These are phyloP conservation scores for Rhodofomes roseus DNA, from an alignment of 1,284 basidiomycete species.

Conservation along the genomic window DNA sequence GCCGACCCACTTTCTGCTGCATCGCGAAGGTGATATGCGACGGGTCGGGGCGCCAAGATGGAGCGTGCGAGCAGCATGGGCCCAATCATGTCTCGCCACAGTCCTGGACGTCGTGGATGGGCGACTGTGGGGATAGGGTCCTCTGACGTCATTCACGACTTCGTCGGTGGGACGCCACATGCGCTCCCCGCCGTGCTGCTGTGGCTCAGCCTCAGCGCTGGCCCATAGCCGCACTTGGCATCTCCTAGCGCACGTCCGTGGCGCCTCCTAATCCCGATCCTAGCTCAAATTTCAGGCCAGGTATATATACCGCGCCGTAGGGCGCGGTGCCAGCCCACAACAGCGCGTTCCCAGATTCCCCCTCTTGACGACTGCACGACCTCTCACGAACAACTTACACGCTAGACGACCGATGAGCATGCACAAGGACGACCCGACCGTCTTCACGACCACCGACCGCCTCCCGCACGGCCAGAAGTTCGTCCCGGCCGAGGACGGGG, in stretches of 20 bases:
- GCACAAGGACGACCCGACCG: slow-evolving; percentile 5
- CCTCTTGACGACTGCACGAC: background rate
- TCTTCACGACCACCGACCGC: slow-evolving; percentile 1
- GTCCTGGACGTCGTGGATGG: background rate
- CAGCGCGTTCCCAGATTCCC: background rate
- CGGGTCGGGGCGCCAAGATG: background rate
- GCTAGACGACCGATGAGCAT: background rate
- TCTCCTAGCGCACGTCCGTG: background rate
- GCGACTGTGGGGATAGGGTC: background rate
- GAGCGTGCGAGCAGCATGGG: background rate
- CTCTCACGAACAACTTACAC: background rate
- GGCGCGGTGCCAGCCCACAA: background rate
- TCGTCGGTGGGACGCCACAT: background rate
- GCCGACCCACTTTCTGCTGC: no score
- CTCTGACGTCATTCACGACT: background rate
- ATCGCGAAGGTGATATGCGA: background rate
- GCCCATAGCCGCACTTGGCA: background rate
- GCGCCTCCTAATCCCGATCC: background rate
- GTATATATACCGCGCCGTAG: background rate
- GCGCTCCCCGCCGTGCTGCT: background rate
- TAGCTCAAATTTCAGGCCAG: background rate
- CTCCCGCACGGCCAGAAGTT: background rate
- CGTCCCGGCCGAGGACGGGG: background rate
- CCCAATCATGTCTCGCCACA: background rate
- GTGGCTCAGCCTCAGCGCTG: background rate